Base-by-base conservation (phyloP, 2,329 filamentous ascomycete genomes). In the Elsinoe australis region DNA sequence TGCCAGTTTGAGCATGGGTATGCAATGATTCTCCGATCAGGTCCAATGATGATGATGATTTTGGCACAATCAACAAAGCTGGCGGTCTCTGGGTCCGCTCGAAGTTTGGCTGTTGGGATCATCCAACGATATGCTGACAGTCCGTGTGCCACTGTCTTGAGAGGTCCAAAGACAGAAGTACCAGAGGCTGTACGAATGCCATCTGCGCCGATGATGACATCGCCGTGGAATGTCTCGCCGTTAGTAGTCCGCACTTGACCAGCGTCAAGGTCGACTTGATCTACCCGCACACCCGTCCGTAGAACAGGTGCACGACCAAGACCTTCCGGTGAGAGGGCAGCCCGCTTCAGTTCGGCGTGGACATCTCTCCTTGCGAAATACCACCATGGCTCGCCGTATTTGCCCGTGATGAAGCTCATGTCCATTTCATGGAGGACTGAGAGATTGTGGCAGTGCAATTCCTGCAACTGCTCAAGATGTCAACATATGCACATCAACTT, bases 1-100 rank as follows among this genome's bases (percentile, higher is more conserved):
- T 42, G 7, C 22, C 38, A 42, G 38, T 15, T 28, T 22, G 38
- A 42, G 38, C 38, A 42, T 14, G 22, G 38, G 14, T 42, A 42
- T 14, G 22, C 38, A 17, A 42, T 17, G 8, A 42, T 22, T 14
- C 38, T 19, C 19, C 38, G 38, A 22, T 42, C 38, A n/a, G 38
- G 22, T 3, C 38, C 22, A 12, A 42, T 28, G 12, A 42, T 14
- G 21, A 28, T 22, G 38, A 42, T 14, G 7, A 42, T 15, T 28
- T 42, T 28, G 21, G 38, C 38, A 17, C 3, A 26, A 14, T 42
- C 21, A 22, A 42, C 22, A 9, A 42, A 15, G 12, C 14, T 28
- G 17, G 19, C 22, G 21, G 38, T 42, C 10, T 42, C 38, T 6
- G 38, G 22, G 14, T 42, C 38, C 28, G 38, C 38, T 12, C 22